phyloP scores from a whole-genome alignment of 805 yeast species.

The Saccharomycopsis javanensis region DNA sequence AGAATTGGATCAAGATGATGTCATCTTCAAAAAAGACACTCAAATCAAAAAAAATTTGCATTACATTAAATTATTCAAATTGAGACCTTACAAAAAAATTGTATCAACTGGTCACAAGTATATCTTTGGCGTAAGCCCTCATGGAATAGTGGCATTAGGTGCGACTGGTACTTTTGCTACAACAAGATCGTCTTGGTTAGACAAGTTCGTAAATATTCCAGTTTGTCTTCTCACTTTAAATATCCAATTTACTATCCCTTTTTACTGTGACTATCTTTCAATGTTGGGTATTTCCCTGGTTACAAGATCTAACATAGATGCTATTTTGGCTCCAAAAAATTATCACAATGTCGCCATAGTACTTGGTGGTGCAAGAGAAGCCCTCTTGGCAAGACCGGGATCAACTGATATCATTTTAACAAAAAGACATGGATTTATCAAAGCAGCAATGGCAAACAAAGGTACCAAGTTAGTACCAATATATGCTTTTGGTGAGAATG shows the following conservation, averaged over 20 bases:
- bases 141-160: conserved; percentile 90
- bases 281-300: conserved; percentile 82
- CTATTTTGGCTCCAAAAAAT: conserved; percentile 47
- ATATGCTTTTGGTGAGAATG: conserved; percentile 84
- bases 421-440: conserved; percentile 81
- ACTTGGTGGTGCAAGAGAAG: conserved; percentile 93
- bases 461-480: conserved; percentile 78
- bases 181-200: conserved; percentile 63
- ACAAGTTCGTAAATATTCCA: conserved; percentile 75
- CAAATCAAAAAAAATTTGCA: neutral
- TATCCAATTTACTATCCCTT: conserved; percentile 75
- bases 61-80: neutral
- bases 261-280: conserved; percentile 77
- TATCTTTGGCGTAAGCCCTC: conserved; percentile 92
- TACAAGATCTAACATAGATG: conserved; percentile 57
- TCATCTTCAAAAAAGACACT: neutral
- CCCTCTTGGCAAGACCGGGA: conserved; percentile 55
- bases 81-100: conserved; percentile 8
- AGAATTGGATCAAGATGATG: neutral
- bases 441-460: conserved; percentile 71
- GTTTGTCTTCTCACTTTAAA: conserved; percentile 69
- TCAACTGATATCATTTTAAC: conserved; percentile 58
- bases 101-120: conserved; percentile 54
- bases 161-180: conserved; percentile 78
- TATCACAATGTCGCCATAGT: conserved; percentile 76